Evolutionary conservation across 1,139 yeast genomes (phyloP).

Genomic region (Spathaspora sp.): DNA sequence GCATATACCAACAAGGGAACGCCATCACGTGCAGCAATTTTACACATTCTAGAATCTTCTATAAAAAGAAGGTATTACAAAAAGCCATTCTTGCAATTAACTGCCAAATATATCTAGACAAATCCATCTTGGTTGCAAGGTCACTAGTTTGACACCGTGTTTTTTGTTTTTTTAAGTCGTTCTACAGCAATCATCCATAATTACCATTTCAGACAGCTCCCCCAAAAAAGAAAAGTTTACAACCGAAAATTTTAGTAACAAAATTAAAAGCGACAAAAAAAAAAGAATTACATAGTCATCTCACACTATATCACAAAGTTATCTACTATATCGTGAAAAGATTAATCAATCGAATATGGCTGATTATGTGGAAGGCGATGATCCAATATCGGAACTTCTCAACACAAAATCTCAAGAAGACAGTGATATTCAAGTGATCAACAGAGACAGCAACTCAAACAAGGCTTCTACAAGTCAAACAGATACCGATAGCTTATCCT

Average conservation of each 20-base stretch:
- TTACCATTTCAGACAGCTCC: background rate
- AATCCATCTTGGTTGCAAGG: background rate
- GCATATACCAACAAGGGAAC: background rate
- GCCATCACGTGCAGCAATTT: background rate
- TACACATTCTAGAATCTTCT: conserved; percentile 1
- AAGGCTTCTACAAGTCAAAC: background rate
- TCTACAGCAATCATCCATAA: background rate
- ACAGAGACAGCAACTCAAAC: conserved; percentile 15
- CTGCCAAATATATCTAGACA: background rate
- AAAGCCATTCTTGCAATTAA: no score
- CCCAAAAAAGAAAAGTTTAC: background rate
- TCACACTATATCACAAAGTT: background rate
- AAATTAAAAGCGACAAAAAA: background rate
- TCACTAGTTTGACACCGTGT: background rate
- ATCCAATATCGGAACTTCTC: conserved; percentile 7
- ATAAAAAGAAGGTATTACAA: background rate
- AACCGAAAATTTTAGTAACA: background rate
- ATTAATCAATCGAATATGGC: conserved; percentile 2
- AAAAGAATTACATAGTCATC: conserved; percentile 3
- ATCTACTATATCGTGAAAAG: no score
- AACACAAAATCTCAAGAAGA: conserved; percentile 16
- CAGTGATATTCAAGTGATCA: conserved; percentile 37
- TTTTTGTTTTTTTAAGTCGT: background rate
- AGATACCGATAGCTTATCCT: conserved; percentile 3
- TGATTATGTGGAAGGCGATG: conserved; percentile 5